Base-by-base conservation (phyloP, 2,329 filamentous ascomycete species). In the Colletotrichum sansevieriae region DNA sequence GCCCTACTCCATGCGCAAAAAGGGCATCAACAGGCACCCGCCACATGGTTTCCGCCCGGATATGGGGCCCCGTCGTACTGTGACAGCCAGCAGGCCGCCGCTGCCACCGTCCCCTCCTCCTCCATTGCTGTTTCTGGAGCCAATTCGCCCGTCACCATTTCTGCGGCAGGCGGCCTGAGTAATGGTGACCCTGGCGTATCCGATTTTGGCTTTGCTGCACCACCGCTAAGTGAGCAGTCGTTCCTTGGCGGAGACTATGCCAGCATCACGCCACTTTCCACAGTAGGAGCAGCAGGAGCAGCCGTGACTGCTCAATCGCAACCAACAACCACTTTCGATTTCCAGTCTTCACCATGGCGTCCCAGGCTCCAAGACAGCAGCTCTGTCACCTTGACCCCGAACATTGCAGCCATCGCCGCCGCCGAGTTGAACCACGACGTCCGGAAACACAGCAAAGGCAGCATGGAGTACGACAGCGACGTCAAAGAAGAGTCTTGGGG, bases 211-310 rank as follows among this genome's bases (percentile, higher is more conserved):
- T 68, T 59, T 47, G 64, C 63, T 58, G 63, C 67, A 68, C 47
- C 49, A 44, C 66, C 47, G 18, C 62, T 37, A 18, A 39, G 63
- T 43, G 67, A 70, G 64, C 63, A 56, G 67, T 58, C 64, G 51
- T 70, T 70, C 37, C 67, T 70, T 63, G 67, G 67, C 67, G 63
- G 52, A 43, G 67, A 63, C 35, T 70, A 68, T 59, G 67, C 52
- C 51, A 41, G 63, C 57, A 70, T 70, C 67, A 70, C 44, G 57
- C 67, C 67, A 70, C 67, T 70, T 58, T 70, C 67, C 67, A 63
- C 58, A 57, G 51, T 43, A 13, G 52, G 29, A 35, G 44, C 59
- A 61, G 58, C 57, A 37, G 29, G 18, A 33, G 47, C 57, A 20
- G 55, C 47, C 25, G 60, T 29, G 47, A 59, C 62, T 33, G 60